phyloP scores from a whole-genome alignment of 768 basidiomycete genomes.

The Boletus sp. region DNA sequence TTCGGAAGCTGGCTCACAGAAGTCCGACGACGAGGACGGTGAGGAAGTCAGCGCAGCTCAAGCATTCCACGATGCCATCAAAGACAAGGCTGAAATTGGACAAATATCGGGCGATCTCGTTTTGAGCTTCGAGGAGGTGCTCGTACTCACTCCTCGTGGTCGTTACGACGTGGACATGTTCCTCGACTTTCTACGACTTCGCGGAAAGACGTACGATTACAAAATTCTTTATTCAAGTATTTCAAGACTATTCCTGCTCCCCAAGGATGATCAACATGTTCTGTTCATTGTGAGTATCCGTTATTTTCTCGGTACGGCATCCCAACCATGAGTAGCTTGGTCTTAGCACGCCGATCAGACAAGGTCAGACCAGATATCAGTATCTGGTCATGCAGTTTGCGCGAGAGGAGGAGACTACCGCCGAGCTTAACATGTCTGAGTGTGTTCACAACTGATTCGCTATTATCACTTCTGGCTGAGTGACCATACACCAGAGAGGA shows the following conservation, averaged over 20 bases:
- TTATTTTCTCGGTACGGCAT: background rate
- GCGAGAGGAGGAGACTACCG: slow-evolving; percentile 95
- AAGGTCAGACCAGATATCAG: slow-evolving; percentile 97
- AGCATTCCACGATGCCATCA: slow-evolving; percentile 93
- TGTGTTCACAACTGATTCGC: slow-evolving; percentile 37
- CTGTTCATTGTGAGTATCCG: slow-evolving; percentile 76
- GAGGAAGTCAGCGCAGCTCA: slow-evolving; percentile 91
- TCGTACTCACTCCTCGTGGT: slow-evolving; percentile 93
- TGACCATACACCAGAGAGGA: slow-evolving; percentile 54
- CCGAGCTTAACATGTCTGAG: slow-evolving; percentile 92
- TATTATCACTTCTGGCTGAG: background rate
- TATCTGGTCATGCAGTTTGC: slow-evolving; percentile 98
- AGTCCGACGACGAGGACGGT: slow-evolving; percentile 62
- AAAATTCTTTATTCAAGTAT: slow-evolving; percentile 91
- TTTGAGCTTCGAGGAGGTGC: slow-evolving; percentile 91
- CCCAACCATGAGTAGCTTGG: slow-evolving; percentile 58
- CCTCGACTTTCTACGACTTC: slow-evolving; percentile 85
- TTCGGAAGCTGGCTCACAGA: slow-evolving; percentile 72
- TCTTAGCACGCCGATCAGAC: slow-evolving; percentile 88
- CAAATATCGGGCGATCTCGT: slow-evolving; percentile 90
- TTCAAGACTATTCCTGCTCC: slow-evolving; percentile 84
- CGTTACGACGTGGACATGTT: slow-evolving; percentile 99
- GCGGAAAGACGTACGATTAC: slow-evolving; percentile 99
- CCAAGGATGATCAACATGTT: slow-evolving; percentile 95
- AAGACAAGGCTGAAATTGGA: slow-evolving; percentile 93